Evolutionary conservation across 2,329 filamentous ascomycete species (phyloP), one percentile per base, ranked within the genome.

Genomic region (Neopestalotiopsis clavispora): DNA sequence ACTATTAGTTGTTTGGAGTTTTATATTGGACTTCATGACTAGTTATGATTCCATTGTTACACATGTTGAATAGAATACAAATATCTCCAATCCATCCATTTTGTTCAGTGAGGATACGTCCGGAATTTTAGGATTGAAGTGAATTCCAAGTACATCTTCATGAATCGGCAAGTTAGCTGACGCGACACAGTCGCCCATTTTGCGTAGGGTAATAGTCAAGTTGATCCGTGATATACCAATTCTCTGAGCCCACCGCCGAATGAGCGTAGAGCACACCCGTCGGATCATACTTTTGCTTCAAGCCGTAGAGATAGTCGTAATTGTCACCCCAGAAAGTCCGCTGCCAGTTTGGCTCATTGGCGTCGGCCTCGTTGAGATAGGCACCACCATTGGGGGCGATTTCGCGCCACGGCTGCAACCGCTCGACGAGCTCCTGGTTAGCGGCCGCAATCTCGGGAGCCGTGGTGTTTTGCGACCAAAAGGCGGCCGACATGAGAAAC

Each of bases 261-360:
- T 73, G 74, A 20, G 79, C 82, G 59, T 83, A 81, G 42, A 81
- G 83, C 2, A 84, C 38, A 3, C 72, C 73, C 3, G 75, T 34
- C 7, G 79, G 73, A 73, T 84, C 84, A 71, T 80, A 84, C 52
- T 74, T 78, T 17, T 77, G 70, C 78, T 86, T 86, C 40, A 86
- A 75, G 0, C 23, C 56, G 23, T 75, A 23, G 52, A 82, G 69
- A 3, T 69, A 65, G 1, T 62, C 58, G 67, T 82, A 82, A 60
- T 80, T 80, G 0, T 61, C 68, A 9, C 81, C 81, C 69, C 75
- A 82, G 68, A 80, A 81, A 4, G 66, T 69, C 7, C 74, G 62
- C 71, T 79, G 72, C 71, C 74, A 82, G 42, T 77, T 68, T 2
- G 72, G 72, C 45, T 80, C 72, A n/a, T 74, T 71, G 20, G 78